Evolutionary conservation across 139 green algal species (phyloP).

Genomic region (Yamagishiella unicocca): DNA sequence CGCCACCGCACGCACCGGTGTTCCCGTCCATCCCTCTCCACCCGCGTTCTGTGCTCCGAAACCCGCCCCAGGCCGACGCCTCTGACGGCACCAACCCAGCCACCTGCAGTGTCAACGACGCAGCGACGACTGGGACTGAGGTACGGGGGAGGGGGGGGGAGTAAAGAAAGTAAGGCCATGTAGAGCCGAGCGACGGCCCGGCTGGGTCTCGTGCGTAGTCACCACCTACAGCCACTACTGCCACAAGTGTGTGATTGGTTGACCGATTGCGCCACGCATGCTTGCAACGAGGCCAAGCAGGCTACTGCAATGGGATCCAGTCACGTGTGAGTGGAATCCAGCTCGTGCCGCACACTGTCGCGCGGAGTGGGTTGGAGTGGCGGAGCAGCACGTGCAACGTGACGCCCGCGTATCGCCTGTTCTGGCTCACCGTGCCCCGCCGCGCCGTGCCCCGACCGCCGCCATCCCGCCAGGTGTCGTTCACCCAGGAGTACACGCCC

Average conservation of each 20-base stretch:
- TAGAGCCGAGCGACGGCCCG: no score
- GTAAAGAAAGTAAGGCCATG: not conserved
- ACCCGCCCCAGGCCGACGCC: not conserved
- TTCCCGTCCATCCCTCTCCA: no score
- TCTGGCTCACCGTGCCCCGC: no score
- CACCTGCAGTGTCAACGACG: not conserved
- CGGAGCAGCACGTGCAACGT: not conserved
- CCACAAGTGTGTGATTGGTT: not conserved
- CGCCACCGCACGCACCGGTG: no score
- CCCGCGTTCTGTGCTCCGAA: not conserved
- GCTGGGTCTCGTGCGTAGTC: not conserved
- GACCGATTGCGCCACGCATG: not conserved
- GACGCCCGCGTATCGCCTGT: not conserved
- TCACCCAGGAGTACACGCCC: not conserved
- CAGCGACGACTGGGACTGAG: not conserved
- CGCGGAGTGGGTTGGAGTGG: no score
- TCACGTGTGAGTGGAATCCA: not conserved
- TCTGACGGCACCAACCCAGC: not conserved
- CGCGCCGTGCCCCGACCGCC: not conserved
- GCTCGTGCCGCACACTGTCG: not conserved
- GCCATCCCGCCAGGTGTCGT: not conserved
- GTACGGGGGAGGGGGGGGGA: not conserved
- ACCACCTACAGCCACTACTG: not conserved
- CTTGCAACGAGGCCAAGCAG: not conserved
- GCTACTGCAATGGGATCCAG: not conserved